Conservation (phyloP, 139 green algal genomes). For the Asterochloris sp. region DNA sequence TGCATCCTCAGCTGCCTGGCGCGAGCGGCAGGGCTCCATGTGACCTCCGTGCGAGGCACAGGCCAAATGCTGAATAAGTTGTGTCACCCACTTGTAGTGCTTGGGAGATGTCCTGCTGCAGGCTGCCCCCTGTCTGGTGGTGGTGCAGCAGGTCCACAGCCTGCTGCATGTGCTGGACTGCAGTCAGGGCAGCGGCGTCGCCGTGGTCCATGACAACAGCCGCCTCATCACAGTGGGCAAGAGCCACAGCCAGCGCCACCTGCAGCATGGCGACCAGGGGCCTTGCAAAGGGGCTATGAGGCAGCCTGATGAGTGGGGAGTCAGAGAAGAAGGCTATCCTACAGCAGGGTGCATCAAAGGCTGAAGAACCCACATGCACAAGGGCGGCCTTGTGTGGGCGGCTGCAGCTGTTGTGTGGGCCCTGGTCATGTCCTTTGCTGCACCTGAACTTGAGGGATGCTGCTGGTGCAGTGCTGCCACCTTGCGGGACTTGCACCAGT, state of each 20-base stretch:
- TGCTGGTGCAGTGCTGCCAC: too few species aligned
- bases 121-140: not conserved
- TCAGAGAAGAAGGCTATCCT: not conserved
- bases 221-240: constrained; percentile 1
- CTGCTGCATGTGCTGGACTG: not conserved
- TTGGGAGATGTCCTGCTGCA: not conserved
- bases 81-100: not conserved
- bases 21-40: not conserved
- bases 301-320: not conserved
- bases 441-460: not conserved
- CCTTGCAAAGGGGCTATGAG: not conserved
- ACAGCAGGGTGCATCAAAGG: not conserved
- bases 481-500: too few species aligned
- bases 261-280: not conserved
- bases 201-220: not conserved
- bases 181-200: not conserved
- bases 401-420: not conserved
- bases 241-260: constrained; percentile 6
- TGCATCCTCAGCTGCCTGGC: not conserved
- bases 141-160: not conserved
- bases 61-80: not conserved
- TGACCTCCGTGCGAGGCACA: not conserved
- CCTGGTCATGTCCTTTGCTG: not conserved
- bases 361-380: not conserved
- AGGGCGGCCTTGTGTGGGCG: not conserved